A percentile compares a stretch with the other conserved stretches of the same genome.
phyloP scores from a whole-genome alignment of 2,329 filamentous ascomycete genomes.

The Blumeriella jaapii region DNA sequence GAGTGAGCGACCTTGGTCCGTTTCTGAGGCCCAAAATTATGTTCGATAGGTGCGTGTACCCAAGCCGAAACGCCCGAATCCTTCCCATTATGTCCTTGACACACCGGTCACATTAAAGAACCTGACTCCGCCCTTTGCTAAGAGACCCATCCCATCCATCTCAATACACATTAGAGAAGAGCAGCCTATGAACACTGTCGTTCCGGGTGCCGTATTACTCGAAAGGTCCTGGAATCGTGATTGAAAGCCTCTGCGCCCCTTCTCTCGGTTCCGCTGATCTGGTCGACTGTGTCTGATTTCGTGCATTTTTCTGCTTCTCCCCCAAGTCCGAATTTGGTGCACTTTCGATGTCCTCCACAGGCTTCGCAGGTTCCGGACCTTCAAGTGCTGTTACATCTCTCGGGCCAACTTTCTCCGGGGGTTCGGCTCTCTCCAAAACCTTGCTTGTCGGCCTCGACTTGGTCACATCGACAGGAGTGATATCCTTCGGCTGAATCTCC shows the following conservation, averaged over 20 bases:
- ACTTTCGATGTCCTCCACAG: too few relatives aligned
- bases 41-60: constrained; percentile 9
- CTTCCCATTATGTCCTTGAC: constrained; percentile 6
- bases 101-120: constrained; percentile 8
- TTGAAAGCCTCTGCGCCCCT: constrained; percentile 27
- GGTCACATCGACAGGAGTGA: constrained; percentile 19
- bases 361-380: too few relatives aligned
- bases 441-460: constrained; percentile 8
- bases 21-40: constrained; percentile 13
- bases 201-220: constrained; percentile 7
- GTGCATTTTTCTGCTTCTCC: constrained; percentile 10
- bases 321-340: too few relatives aligned
- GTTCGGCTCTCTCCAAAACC: background rate
- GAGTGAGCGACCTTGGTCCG: constrained; percentile 3
- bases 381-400: too few relatives aligned
- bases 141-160: background rate
- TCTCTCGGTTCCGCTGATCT: constrained; percentile 21
- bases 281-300: constrained; percentile 17
- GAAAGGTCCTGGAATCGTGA: constrained; percentile 29
- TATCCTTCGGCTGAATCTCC: constrained; percentile 23
- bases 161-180: constrained; percentile 10
- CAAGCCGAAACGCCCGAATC: constrained; percentile 9
- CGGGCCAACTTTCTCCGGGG: too few relatives aligned
- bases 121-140: constrained; percentile 8
- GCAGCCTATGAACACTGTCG: background rate